Conservation (phyloP, 2,329 filamentous ascomycete genomes). For the Verruconis gallopava region DNA sequence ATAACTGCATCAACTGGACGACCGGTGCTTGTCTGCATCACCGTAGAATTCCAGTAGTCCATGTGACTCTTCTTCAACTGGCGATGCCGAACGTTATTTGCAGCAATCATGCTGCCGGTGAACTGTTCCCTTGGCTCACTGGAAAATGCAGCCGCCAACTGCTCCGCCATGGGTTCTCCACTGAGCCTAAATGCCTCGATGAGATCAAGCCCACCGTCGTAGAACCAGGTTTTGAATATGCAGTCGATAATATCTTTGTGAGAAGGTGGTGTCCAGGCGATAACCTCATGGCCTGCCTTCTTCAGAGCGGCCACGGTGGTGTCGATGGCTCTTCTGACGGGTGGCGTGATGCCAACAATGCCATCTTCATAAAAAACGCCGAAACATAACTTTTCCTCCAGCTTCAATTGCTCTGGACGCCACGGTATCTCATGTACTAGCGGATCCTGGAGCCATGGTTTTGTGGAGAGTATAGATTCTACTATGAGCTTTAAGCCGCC, state of each 20-base stretch:
- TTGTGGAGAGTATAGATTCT: constrained; percentile 40
- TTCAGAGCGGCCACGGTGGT: constrained; percentile 11
- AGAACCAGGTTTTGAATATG: constrained; percentile 18
- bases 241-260: constrained; percentile 1
- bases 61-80: constrained; percentile 22
- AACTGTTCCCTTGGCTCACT: constrained; percentile 14
- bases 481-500: constrained; percentile 43
- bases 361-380: constrained; percentile 23
- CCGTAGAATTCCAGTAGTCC: constrained; percentile 26
- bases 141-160: constrained; percentile 16
- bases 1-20: constrained; percentile 26
- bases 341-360: constrained; percentile 22
- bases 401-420: constrained; percentile 34
- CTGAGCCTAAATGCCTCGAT: constrained; percentile 21
- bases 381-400: constrained; percentile 22
- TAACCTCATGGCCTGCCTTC: constrained; percentile 10
- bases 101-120: constrained; percentile 20
- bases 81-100: constrained; percentile 20
- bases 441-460: constrained; percentile 56
- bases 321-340: constrained; percentile 22
- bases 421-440: constrained; percentile 53
- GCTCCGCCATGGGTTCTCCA: constrained; percentile 19
- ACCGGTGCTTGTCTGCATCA: constrained; percentile 16
- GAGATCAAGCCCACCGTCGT: constrained; percentile 21
- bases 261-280: constrained; percentile 13